phyloP scores from a whole-genome alignment of 2,329 filamentous ascomycete species.

The Diaporthe helianthi region DNA sequence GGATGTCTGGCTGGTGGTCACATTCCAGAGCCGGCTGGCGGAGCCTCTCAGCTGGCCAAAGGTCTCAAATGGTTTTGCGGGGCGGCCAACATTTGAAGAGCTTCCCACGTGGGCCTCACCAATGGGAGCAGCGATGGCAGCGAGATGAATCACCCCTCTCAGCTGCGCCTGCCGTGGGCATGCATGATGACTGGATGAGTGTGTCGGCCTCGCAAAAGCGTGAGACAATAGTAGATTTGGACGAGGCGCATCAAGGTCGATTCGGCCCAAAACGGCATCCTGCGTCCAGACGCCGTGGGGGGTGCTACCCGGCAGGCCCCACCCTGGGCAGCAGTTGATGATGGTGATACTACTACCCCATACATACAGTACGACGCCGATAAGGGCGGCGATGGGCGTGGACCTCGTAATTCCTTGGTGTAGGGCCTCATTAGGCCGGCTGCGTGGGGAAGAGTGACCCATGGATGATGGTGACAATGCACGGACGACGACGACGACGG shows the following conservation, averaged over 20 bases:
- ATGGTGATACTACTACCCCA: no score
- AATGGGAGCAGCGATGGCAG: slow-evolving; percentile 4
- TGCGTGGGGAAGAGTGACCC: slow-evolving; percentile 16
- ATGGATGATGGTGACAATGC: slow-evolving; percentile 13
- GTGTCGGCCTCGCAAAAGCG: not conserved
- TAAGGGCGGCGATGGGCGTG: not conserved
- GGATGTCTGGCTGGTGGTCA: no score
- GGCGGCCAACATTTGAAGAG: slow-evolving; percentile 8
- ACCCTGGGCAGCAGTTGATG: slow-evolving; percentile 1
- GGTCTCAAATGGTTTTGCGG: slow-evolving; percentile 31
- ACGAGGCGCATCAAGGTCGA: slow-evolving; percentile 28
- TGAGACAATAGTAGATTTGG: not conserved
- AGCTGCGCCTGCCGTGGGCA: slow-evolving; percentile 28
- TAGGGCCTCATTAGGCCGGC: slow-evolving; percentile 6
- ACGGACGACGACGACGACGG: slow-evolving; percentile 7
- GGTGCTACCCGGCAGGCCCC: slow-evolving; percentile 21
- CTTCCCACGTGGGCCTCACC: slow-evolving; percentile 30
- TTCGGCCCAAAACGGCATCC: slow-evolving; percentile 22
- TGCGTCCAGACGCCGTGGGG: slow-evolving; percentile 26
- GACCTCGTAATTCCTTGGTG: slow-evolving; percentile 9
- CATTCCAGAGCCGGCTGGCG: slow-evolving; percentile 35
- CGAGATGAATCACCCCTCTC: slow-evolving; percentile 28
- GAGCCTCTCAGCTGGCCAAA: slow-evolving; percentile 28
- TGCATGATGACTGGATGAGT: not conserved
- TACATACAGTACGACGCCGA: not conserved